phyloP scores from a whole-genome alignment of 345 rosid genomes.

The Eucalyptus grandis region DNA sequence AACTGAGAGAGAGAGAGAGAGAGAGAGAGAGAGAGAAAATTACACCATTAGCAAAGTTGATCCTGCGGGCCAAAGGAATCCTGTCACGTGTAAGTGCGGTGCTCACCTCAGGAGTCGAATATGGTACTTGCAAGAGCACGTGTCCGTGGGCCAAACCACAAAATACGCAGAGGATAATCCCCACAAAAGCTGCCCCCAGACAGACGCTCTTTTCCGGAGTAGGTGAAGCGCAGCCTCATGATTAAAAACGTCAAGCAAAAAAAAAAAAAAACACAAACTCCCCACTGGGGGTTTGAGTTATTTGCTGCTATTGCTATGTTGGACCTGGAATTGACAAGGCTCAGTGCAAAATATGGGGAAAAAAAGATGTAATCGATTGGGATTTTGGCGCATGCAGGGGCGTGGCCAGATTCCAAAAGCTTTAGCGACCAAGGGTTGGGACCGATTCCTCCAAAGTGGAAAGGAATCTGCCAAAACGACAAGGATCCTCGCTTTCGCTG shows the following conservation, averaged over 20 bases:
- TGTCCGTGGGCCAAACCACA: background rate
- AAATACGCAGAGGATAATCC: background rate
- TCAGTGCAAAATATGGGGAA: background rate
- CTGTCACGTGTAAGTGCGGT: background rate
- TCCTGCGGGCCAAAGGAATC: background rate
- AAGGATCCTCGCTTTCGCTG: slow-evolving; percentile 43
- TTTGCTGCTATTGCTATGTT: background rate
- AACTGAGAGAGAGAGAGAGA: background rate
- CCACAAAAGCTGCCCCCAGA: background rate
- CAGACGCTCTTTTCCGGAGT: background rate
- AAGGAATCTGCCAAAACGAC: slow-evolving; percentile 62
- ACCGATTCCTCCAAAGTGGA: slow-evolving; percentile 82
- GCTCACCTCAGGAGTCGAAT: background rate
- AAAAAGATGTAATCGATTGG: background rate
- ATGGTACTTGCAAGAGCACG: background rate
- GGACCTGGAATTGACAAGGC: background rate
- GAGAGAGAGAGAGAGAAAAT: too few relatives aligned
- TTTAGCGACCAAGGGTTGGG: slow-evolving; percentile 74
- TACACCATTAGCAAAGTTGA: background rate
- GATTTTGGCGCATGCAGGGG: slow-evolving; percentile 29
- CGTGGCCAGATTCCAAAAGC: slow-evolving; percentile 92
- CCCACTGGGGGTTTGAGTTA: background rate
- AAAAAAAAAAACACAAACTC: background rate
- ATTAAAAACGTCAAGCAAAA: background rate
- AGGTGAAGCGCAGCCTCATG: background rate